phyloP scores from a whole-genome alignment of 306 rosid genomes.

The Castanea crenata region DNA sequence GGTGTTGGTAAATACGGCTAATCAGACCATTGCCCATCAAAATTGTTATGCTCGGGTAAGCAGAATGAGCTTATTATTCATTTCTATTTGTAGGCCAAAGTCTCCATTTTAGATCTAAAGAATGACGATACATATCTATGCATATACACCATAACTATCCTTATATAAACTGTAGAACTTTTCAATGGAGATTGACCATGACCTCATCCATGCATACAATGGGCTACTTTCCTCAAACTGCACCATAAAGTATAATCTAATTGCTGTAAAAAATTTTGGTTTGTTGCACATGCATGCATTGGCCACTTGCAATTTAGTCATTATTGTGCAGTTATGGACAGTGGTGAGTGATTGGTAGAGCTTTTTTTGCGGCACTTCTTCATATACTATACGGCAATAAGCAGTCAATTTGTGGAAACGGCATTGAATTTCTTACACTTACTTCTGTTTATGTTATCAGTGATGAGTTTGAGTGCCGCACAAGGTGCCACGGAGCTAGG shows the following conservation, averaged over 20 bases:
- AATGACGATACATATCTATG: neutral
- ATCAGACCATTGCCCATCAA: slow-evolving; percentile 59
- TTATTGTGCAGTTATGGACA: neutral
- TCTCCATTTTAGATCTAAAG: neutral
- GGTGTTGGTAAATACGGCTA: slow-evolving; percentile 42
- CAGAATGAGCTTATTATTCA: neutral
- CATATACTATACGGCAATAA: too few relatives aligned
- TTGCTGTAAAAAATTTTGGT: neutral
- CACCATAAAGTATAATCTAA: neutral
- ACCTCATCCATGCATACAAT: neutral
- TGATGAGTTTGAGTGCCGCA: neutral
- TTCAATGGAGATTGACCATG: neutral
- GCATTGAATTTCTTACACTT: neutral
- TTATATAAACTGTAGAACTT: neutral
- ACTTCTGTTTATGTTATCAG: neutral
- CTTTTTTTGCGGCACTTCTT: too few relatives aligned
- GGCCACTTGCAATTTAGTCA: neutral
- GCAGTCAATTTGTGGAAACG: neutral
- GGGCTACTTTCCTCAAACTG: neutral
- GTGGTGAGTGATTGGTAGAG: neutral
- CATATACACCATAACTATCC: neutral
- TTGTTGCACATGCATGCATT: neutral
- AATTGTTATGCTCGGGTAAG: slow-evolving; percentile 36
- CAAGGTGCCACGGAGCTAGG: neutral
- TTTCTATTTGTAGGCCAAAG: neutral